Evolutionary conservation across 441 rosid genomes (phyloP).

Genomic region (Pelargonium myrrhifolium): DNA sequence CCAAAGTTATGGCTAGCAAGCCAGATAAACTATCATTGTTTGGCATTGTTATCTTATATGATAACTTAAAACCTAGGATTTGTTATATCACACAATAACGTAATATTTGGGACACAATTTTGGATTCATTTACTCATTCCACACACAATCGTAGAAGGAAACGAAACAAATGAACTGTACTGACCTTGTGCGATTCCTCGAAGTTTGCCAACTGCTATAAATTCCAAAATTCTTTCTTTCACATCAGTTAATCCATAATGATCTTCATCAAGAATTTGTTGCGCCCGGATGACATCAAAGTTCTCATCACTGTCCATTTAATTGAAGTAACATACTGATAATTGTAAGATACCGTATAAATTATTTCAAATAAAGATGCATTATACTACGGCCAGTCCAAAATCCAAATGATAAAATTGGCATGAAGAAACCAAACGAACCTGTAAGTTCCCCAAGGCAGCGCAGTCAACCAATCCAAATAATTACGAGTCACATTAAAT

Average conservation of each 20-base stretch:
- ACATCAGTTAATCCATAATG: constrained; percentile 89
- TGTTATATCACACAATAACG: background rate
- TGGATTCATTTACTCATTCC: background rate
- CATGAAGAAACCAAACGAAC: constrained; percentile 24
- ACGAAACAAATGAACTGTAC: constrained; percentile 12
- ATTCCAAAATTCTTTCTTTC: constrained; percentile 92
- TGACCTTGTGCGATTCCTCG: constrained; percentile 96
- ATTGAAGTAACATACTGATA: background rate
- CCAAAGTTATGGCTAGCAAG: background rate
- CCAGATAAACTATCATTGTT: background rate
- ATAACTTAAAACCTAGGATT: background rate
- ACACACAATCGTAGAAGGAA: background rate
- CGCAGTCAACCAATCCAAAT: constrained; percentile 93
- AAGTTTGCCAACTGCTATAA: constrained; percentile 96
- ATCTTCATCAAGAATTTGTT: constrained; percentile 82
- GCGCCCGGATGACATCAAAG: constrained; percentile 73
- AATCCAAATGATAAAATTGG: background rate
- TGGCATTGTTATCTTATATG: background rate
- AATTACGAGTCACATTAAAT: constrained; percentile 82
- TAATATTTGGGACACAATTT: background rate
- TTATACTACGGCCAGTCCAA: background rate
- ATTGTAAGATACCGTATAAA: background rate
- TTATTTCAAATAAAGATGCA: background rate
- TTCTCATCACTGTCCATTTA: constrained; percentile 68
- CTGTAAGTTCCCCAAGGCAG: constrained; percentile 94